Base-by-base conservation (phyloP, 495 filamentous ascomycete species). In the Tuber calosporum region DNA sequence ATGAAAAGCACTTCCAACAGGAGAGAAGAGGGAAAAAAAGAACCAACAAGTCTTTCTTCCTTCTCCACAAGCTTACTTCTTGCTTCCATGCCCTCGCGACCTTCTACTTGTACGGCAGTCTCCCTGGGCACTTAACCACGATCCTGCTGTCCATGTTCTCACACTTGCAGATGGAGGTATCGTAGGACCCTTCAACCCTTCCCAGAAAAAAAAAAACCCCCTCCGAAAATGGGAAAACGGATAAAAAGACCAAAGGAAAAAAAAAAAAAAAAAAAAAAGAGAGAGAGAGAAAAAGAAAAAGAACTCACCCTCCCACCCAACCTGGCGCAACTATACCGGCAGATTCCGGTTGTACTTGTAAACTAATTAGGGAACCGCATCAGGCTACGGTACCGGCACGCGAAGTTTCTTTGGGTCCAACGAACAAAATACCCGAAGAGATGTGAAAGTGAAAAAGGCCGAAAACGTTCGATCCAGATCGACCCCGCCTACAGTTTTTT, bases 61-160 rank as follows among this genome's bases (percentile, higher is more conserved):
- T 26, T 11, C 26, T n/a, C 26, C 53, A 62, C 13, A 30, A 34
- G 53, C 53, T 62, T 34, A 62, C 53, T 34, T 30, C 53, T 62
- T 15, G 4, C 48, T 58, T 30, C 48, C n/a, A 30, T 58, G 48
- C 30, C 48, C 48, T 58, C 48, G 48, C 48, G n/a, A 58, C 48
- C 48, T 58, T 30, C 48, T 34, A n/a, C n/a, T n/a, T n/a, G n/a
- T n/a, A n/a, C n/a, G n/a, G n/a, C n/a, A 17, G 53, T 62, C 26
- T 62, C 53, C 4, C 48, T 15, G 11, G 53, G 53, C 11, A 17
- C 26, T 34, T 62, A 17, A 62, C 53, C 53, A 62, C 53, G 53
- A 62, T 62, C 53, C 45, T 62, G 26, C 53, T 62, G 53, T 62
- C 26, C 53, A 62, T 62, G 26, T 62, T 62, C 53, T 62, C 53